Evolutionary conservation across 371 early-diverging fungal genomes (phyloP).

Genomic region (Mortierella sp.): DNA sequence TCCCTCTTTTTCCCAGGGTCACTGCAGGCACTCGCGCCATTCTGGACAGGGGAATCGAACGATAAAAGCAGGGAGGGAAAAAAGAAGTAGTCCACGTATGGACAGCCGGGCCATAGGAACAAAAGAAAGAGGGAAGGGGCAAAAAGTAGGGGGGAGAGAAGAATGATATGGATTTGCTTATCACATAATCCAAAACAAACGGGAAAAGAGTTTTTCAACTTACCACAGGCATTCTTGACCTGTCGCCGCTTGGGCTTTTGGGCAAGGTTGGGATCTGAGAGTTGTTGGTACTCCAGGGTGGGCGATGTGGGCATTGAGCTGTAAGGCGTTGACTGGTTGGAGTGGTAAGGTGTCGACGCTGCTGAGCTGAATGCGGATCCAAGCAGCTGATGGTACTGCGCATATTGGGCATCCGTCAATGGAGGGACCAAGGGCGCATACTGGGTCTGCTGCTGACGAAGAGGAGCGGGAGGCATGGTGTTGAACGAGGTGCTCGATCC

Average conservation of each 20-base stretch:
- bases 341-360: slow-evolving; percentile 40
- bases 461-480: slow-evolving; percentile 25
- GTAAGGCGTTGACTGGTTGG: slow-evolving; percentile 43
- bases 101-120: neutral
- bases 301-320: slow-evolving; percentile 41
- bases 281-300: slow-evolving; percentile 32
- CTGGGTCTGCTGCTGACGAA: slow-evolving; percentile 28
- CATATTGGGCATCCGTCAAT: slow-evolving; percentile 38
- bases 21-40: neutral
- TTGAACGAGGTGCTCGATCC: slow-evolving; percentile 20
- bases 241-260: slow-evolving; percentile 71
- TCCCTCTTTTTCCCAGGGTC: neutral
- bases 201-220: slow-evolving; percentile 20
- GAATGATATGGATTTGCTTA: neutral
- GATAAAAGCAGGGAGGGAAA: neutral
- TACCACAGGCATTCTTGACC: slow-evolving; percentile 86
- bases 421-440: slow-evolving; percentile 38
- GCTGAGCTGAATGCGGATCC: slow-evolving; percentile 43
- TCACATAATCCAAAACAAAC: neutral
- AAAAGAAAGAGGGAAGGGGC: neutral
- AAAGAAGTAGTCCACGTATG: slow-evolving; percentile 8
- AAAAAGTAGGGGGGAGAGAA: neutral
- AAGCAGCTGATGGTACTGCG: slow-evolving; percentile 36
- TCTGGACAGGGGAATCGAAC: slow-evolving; percentile 10
- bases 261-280: slow-evolving; percentile 23